Percentiles rank a stretch among this genome's conserved stretches.
Evolutionary conservation across 2,329 filamentous ascomycete species (phyloP).

Genomic region (Colletotrichum sp.): DNA sequence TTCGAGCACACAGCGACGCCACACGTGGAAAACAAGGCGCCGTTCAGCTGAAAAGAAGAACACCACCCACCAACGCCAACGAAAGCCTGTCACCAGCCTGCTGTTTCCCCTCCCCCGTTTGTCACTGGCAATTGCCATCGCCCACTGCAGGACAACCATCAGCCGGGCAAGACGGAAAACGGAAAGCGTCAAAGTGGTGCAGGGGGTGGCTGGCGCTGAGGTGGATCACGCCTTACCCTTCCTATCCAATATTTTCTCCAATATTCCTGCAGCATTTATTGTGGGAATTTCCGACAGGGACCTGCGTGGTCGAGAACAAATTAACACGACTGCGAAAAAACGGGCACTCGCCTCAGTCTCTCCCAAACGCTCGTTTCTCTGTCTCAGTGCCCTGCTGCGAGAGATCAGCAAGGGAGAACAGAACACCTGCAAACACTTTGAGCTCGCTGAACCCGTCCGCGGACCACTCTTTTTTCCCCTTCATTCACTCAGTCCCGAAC

Average conservation of each 20-base stretch:
- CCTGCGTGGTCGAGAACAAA: background rate
- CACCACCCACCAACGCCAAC: background rate
- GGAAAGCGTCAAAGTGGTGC: conserved; percentile 6
- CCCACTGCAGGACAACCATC: background rate
- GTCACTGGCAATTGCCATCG: background rate
- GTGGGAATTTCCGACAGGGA: background rate
- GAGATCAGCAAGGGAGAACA: background rate
- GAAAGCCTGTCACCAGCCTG: background rate
- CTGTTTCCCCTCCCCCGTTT: background rate
- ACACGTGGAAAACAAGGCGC: background rate
- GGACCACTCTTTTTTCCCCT: background rate
- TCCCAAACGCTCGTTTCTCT: conserved; percentile 2
- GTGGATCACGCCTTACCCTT: conserved; percentile 1
- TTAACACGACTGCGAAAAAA: background rate
- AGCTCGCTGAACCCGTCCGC: background rate
- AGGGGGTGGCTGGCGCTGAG: conserved; percentile 10
- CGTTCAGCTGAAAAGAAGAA: background rate
- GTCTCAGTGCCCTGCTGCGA: conserved; percentile 7
- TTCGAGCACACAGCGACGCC: background rate
- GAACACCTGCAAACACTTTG: conserved; percentile 8
- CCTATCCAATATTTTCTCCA: background rate
- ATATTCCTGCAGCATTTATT: conserved; percentile 5
- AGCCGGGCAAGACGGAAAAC: background rate
- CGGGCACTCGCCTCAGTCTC: background rate
- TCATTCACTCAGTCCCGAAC: background rate